These are phyloP conservation scores for Starmerella cellae DNA, from an alignment of 805 yeast genomes.

Conservation along the genomic window DNA sequence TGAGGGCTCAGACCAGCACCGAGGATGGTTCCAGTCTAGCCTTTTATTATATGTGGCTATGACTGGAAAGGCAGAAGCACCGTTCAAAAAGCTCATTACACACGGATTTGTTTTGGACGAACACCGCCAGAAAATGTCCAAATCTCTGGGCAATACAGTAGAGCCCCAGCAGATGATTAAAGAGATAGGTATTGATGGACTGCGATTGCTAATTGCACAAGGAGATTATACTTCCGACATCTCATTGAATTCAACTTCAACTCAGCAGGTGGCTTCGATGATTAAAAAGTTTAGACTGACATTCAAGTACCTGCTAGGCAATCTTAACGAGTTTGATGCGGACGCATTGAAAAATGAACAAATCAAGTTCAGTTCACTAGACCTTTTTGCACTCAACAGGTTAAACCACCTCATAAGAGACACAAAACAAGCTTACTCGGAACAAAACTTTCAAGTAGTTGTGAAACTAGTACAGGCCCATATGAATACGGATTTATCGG, in stretches of 20 bases:
- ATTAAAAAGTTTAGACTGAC: conserved; percentile 73
- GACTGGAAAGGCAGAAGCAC: conserved; percentile 34
- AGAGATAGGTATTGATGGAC: conserved; percentile 75
- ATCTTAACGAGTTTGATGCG: conserved; percentile 31
- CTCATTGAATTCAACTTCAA: conserved; percentile 53
- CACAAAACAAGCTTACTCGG: conserved; percentile 36
- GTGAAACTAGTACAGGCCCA: conserved; percentile 56
- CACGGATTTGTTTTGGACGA: conserved; percentile 91
- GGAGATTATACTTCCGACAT: conserved; percentile 77
- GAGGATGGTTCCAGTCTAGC: conserved; percentile 98
- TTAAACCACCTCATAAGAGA: conserved; percentile 36
- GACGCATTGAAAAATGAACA: neutral
- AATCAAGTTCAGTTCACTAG: conserved; percentile 28
- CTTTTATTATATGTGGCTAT: conserved; percentile 60
- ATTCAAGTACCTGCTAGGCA: conserved; percentile 69
- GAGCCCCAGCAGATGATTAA: conserved; percentile 51
- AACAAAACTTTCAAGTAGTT: conserved; percentile 55
- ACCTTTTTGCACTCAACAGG: conserved; percentile 48
- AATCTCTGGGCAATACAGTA: conserved; percentile 74
- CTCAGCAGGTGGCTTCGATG: conserved; percentile 65
- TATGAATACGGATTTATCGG: conserved; percentile 61
- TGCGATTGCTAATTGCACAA: conserved; percentile 82
- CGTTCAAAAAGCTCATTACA: conserved; percentile 65
- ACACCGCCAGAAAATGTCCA: conserved; percentile 82
- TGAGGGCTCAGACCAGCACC: conserved; percentile 97